Percentiles rank a stretch among this genome's conserved stretches.
Conservation (phyloP, 768 basidiomycete genomes). For the Pleurotus giganteus region DNA sequence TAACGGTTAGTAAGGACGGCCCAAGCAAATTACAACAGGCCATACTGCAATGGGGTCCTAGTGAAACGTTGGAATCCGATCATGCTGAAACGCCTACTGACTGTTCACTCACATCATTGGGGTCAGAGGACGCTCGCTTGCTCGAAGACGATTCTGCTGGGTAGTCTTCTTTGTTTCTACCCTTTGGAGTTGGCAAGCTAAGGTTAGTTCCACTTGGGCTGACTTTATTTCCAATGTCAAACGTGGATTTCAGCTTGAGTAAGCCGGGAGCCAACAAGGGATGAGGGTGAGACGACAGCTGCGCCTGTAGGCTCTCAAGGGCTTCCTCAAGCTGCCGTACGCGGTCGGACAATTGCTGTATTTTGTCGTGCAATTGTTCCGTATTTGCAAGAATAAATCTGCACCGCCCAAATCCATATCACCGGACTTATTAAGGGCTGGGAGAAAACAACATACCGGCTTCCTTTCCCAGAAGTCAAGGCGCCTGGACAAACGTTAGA, state of each 20-base stretch:
- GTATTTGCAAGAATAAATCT: constrained; percentile 71
- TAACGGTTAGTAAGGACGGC: neutral
- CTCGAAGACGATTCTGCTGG: neutral
- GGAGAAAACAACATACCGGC: constrained; percentile 41
- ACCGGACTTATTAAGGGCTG: constrained; percentile 11
- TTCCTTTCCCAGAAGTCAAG: constrained; percentile 61
- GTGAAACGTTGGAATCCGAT: neutral
- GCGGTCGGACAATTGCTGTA: constrained; percentile 57
- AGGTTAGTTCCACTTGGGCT: neutral
- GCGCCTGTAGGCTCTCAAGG: constrained; percentile 41
- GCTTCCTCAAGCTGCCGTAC: constrained; percentile 66
- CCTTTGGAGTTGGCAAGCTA: neutral
- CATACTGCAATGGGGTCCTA: neutral
- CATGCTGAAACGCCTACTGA: neutral
- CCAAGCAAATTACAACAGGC: neutral
- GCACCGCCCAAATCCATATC: constrained; percentile 13
- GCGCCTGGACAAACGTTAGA: constrained; percentile 36
- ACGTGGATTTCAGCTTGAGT: constrained; percentile 61
- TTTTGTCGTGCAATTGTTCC: constrained; percentile 64
- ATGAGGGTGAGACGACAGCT: constrained; percentile 40
- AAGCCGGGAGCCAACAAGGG: constrained; percentile 60
- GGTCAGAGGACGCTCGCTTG: neutral
- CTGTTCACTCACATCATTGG: neutral
- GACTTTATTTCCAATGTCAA: constrained; percentile 40
- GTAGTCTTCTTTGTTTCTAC: neutral